Base-by-base conservation (phyloP, 192 early-diverging fungal species). In the Podila verticillata region DNA sequence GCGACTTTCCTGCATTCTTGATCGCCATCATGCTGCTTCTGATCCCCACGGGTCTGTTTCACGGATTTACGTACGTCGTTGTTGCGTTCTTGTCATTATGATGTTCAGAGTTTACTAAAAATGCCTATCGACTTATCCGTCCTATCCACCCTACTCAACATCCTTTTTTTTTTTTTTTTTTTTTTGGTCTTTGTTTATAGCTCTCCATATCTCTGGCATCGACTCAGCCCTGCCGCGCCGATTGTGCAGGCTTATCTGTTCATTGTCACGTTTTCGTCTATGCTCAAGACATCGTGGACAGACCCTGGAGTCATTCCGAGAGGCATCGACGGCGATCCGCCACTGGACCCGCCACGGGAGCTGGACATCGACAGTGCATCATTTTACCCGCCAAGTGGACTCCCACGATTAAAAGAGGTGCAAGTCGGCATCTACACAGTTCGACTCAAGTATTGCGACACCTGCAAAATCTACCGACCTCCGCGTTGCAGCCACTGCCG, bases 401-500 rank as follows among this genome's bases (percentile, higher is more conserved):
- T 79, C 58, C 88, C 77, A 63, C 82, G 63, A 60, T 83, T 66
- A 26, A 90, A 89, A 63, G 80, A 88, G 22, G 89, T 95, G 6
- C 71, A 77, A 5, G 82, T 96, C 54, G 90, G 93, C 60, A 88
- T 85, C 22, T 82, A 85, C 39, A 64, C 83, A 20, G 78, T 96
- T 30, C 82, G 86, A 49, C 83, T 96, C 35, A 98, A 96, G 79
- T 98, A 95, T 84, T 98, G 97, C 85, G 89, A 92, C 34, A 95
- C 96, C 3, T 98, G 96, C 74, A 85, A 87, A 17, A 94, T 95
- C 30, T 98, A 95, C 84, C 87, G 96, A 8, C 94, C 96, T 13
- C 95, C 95, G 30, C 86, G 97, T 30, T 87, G 94, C 35, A 93
- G 91, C 44, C 97, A 98, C 81, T 98, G 97, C 75, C 82, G 87